Conservation (phyloP, 106 monocot genomes). For the Dendrobium officinale region DNA sequence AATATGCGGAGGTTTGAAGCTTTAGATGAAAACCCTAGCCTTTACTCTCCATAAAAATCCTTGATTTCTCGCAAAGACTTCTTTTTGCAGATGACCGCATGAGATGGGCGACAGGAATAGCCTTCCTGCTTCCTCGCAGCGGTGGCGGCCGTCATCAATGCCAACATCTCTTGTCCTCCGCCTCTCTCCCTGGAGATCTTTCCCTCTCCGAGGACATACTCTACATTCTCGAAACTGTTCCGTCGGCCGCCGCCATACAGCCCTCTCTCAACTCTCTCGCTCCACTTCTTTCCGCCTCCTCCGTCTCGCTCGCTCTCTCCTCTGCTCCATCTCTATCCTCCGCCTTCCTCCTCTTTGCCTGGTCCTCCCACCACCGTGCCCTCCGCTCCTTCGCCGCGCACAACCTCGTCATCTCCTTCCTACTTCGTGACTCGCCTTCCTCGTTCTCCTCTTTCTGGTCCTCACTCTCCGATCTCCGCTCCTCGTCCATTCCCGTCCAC, state of each 20-base stretch:
- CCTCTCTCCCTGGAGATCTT: constrained; percentile 21
- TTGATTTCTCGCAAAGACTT: no score
- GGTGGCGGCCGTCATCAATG: background rate
- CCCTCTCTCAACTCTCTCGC: constrained; percentile 38
- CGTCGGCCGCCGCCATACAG: constrained; percentile 21
- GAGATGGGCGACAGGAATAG: constrained; percentile 26
- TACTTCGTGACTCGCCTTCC: constrained; percentile 15
- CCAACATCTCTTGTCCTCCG: background rate
- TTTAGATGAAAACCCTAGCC: background rate
- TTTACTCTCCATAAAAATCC: background rate
- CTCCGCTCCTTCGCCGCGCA: constrained; percentile 40
- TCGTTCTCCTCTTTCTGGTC: constrained; percentile 24
- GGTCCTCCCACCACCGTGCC: constrained; percentile 23
- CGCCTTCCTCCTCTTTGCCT: constrained; percentile 58
- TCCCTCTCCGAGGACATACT: constrained; percentile 36
- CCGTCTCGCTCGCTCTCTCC: constrained; percentile 27
- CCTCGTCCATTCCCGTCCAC: background rate
- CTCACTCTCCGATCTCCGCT: constrained; percentile 13
- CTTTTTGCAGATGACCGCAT: constrained; percentile 19
- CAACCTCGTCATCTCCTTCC: constrained; percentile 35
- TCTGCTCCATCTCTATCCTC: constrained; percentile 11
- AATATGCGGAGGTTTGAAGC: no score
- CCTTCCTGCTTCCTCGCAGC: background rate
- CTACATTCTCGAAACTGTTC: constrained; percentile 45
- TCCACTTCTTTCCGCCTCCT: constrained; percentile 35